Evolutionary conservation across 257 asterid species (phyloP), one percentile per base, ranked within the genome.

Genomic region (Petrea volubilis): DNA sequence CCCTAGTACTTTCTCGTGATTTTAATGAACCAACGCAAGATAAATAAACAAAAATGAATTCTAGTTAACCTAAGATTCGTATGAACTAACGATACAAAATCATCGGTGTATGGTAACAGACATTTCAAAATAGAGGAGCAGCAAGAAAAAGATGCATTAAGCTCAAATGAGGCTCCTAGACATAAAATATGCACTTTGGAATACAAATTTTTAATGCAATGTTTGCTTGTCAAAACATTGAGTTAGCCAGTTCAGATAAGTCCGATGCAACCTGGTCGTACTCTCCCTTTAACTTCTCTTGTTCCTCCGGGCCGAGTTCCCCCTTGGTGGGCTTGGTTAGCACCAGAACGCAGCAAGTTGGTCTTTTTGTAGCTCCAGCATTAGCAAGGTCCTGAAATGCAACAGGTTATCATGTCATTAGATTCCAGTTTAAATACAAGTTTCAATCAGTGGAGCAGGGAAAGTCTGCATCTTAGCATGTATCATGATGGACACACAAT

Each of bases 291-390:
- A 89, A 62, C 63, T 90, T 90, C 66, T 84, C 87, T 36, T 80
- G 90, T 31, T 82, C 87, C 64, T 89, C 92, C 68, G 73, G 73
- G 25, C 63, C 72, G 50, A 89, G 79, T 67, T 83, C 90, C 14
- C 87, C 90, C 67, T 89, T 89, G 1, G 81, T 36, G 7, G 90
- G 94, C 76, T 82, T 85, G 0, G 87, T 87, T 33, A 50, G 78
- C 75, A 87, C 96, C 80, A 87, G 72, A 61, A 89, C 94, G 9
- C 94, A 89, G 85, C 94, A 89, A 17, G 94, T 89, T 43, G 94
- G 96, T 63, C 92, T 84, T 82, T 89, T 89, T 23, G 94, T 87
- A 34, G 87, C 81, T 61, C 94, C 95, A 0, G 90, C 96, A 81
- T 81, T 85, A 2, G 94, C 94, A 66, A 89, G 96, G 76, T 89